A percentile compares a stretch with the other conserved stretches of the same genome.
phyloP scores from a whole-genome alignment of 495 filamentous ascomycete species.

The Lentithecium fluviatile region DNA sequence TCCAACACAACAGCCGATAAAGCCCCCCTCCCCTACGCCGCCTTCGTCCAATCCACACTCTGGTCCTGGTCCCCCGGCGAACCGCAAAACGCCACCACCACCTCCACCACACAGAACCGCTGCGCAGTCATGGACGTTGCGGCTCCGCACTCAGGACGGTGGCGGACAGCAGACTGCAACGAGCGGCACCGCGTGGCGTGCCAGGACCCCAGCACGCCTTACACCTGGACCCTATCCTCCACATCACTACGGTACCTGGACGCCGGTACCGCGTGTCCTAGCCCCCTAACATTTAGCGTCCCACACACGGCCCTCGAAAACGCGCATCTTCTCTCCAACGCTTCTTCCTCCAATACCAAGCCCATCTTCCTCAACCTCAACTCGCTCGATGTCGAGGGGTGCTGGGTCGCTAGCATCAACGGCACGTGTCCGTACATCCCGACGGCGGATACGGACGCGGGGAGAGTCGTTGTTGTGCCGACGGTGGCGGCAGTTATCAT shows the following conservation, averaged over 20 bases:
- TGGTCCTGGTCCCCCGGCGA: constrained; percentile 63
- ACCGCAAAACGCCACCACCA: constrained; percentile 48
- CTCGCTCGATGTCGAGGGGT: constrained; percentile 52
- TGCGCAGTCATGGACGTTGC: constrained; percentile 54
- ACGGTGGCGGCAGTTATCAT: constrained; percentile 61
- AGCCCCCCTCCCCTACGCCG: constrained; percentile 50
- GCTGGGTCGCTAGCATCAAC: constrained; percentile 59
- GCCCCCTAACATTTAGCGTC: constrained; percentile 48
- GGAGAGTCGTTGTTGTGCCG: constrained; percentile 56
- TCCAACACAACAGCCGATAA: constrained; percentile 53
- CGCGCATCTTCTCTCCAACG: constrained; percentile 48
- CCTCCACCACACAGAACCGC: constrained; percentile 39
- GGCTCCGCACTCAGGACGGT: constrained; percentile 48
- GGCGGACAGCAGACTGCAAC: constrained; percentile 57
- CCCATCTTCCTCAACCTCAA: constrained; percentile 61
- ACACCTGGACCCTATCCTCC: constrained; percentile 55
- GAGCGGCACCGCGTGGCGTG: constrained; percentile 54
- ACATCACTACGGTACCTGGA: constrained; percentile 45
- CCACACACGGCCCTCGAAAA: constrained; percentile 65
- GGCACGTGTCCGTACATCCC: constrained; percentile 55
- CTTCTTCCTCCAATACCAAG: neutral
- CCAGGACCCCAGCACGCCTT: constrained; percentile 50
- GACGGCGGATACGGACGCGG: constrained; percentile 44
- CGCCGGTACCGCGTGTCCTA: constrained; percentile 37
- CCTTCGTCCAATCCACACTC: constrained; percentile 50